Base-by-base conservation (phyloP, 305 asterid genomes). In the Fraxinus angustifolia region DNA sequence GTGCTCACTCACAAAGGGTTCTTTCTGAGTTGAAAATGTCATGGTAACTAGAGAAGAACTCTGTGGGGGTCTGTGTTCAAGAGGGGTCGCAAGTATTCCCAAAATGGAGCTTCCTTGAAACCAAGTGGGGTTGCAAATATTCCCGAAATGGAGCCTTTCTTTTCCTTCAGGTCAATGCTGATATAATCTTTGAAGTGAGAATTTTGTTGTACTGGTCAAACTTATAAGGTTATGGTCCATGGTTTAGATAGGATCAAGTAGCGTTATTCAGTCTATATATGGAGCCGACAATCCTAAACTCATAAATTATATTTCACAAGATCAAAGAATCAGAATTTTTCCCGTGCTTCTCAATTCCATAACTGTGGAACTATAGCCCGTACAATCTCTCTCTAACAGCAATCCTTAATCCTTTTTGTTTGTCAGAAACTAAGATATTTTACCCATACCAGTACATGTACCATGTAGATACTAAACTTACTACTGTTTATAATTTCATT, bases 131-230 rank as follows among this genome's bases (percentile, higher is more conserved):
- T 17, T 56, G 67, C 70, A 60, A 23, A 8, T 62, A 62, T 62
- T 10, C 71, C 71, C 28, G 1, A 62, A 62, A 23, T 10, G 71
- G 71, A 62, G 71, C 34, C 71, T 23, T 62, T 62, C 34, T 62
- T 60, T 60, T 60, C 70, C 70, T 60, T 21, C 21, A 60, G 70
- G 71, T 23, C 34, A 62, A 62, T 62, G 10, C 71, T 67, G 73
- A 67, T 67, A 67, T 67, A 26, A 67, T 67, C 38, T 67, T 67
- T 67, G 73, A 67, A 67, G 36, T 67, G 34, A 67, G 73, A 67
- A 26, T 30, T 67, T 67, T 30, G 38, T 26, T 67, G 17, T 67
- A 26, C 38, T 12, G 38, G 34, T 67, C 73, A 67, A 67, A 30
- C 21, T 12, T 67, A 8, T 28, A 30, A 26, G 38, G 19, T 67